Base-by-base conservation (phyloP, 2,329 filamentous ascomycete species). In the Orbilia javanica region DNA sequence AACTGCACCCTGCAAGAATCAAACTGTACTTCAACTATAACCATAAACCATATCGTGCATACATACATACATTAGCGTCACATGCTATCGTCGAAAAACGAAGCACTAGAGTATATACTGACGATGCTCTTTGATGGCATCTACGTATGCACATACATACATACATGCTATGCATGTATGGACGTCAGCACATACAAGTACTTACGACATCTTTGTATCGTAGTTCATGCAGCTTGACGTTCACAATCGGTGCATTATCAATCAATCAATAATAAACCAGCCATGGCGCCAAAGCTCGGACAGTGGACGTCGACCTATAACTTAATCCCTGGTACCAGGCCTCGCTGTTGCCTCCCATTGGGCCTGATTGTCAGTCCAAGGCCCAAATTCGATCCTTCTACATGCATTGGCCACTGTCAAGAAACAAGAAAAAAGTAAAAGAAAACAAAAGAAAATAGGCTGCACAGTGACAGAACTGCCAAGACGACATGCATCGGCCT, bases 401-500 rank as follows among this genome's bases (percentile, higher is more conserved):
- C 34, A 10, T 36, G 11, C 50, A 73, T 73, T 73, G 69, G 69
- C n/a, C 68, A 20, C 31, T n/a, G 10, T 7, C 8, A 34, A 5
- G 4, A n/a, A n/a, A n/a, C 34, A 36, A 36, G 34, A 4, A 36
- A 36, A 36, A 36, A 36, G 13, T 7, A 4, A 36, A 36, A 36
- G 13, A 36, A 36, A 36, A 4, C 13, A 39, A 13, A 15, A 11
- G 18, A 25, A 31, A 36, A 36, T 44, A 39, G 34, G 50, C 63
- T 76, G 72, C 72, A 76, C 55, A 20, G 72, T 70, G 72, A 76
- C 65, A 70, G 62, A 52, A 65, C 65, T 20, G 72, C 64, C 65
- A 69, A 69, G 64, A 34, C 46, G 22, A 64, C 34, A 57, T 70
- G 72, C 72, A 63, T 67, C 50, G 69, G 69, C 52, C 34, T 39